Evolutionary conservation across 352 stramenopile species (phyloP), one percentile per base, ranked within the genome.

Genomic region (Pythium phragmiticola): DNA sequence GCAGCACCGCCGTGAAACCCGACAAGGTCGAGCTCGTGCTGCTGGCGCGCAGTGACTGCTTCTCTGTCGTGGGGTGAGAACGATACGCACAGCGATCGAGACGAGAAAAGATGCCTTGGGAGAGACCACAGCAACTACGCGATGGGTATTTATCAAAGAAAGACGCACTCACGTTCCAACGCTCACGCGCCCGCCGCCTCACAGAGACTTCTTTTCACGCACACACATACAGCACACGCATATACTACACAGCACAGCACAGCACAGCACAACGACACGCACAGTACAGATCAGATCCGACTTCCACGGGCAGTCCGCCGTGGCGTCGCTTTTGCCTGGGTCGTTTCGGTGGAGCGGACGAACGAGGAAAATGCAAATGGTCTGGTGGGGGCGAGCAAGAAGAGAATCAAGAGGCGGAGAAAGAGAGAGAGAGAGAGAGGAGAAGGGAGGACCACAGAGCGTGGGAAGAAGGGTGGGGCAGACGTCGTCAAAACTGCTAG

Each of bases 41-140:
- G 63, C 71, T 92, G 39, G 80, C 80, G 12, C 72, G 77, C 65
- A 92, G 82, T 55, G 82, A 92, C 67, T 77, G 74, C 55, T 92
- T 92, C 60, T 78, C 80, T 19, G 80, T 92, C 42, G 80, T 87
- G 49, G 68, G 70, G 21, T 83, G 63, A 72, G 45, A 47, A 34
- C 34, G 14, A 9, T 7, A 50, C n/a, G 9, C 17, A 50, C 5
- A 7, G 21, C 2, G 7, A 7, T 19, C 21, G 26, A 49, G 26
- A 59, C 23, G 36, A 65, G n/a, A 53, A 11, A 39, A 5, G 26
- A 60, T 34, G 36, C 36, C 51, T 48, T 58, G n/a, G 51, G n/a
- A 36, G 47, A 16, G 19, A 43, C 6, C 8, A 48, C 51, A 48
- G 13, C 51, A 37, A 37, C 51, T 12, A 16, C 51, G 39, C 51